Base-by-base conservation (phyloP, 176 grass and related monocot species). In the Hsuehochloa calcarea region DNA sequence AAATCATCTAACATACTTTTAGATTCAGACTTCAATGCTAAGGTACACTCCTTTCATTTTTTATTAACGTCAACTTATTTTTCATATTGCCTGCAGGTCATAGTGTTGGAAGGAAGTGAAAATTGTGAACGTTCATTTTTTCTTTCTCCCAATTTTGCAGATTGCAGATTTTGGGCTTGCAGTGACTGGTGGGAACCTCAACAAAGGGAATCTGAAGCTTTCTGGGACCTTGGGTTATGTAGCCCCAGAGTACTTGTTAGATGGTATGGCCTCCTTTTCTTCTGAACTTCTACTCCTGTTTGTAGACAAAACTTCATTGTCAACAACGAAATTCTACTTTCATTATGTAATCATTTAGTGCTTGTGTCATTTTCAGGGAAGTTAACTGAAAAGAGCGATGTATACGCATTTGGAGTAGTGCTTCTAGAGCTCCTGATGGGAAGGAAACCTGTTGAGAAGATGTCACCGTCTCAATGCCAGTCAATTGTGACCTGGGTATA, bases 1-100 rank as follows among this genome's bases (percentile, higher is more conserved):
- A 99, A 99, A 67, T 96, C 91, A n/a, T 99, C 96, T 76, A 99
- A 99, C 80, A 91, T 99, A 87, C 96, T 99, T 86, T 85, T 99
- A 73, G 93, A 96, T 85, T 92, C 90, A 77, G 88, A 96, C 47
- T 99, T 91, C 79, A 94, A 89, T 74, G 90, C 96, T 16, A 99
- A 96, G 96, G 96, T 99, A 72, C 38, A 54, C 35, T 62, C 34
- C 44, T 86, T 40, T 47, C 14, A 23, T 80, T 14, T 62, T 14
- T 67, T 87, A 25, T 74, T 69, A 10, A 65, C 58, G 58, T 66
- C 39, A 82, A 49, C 45, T 75, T 60, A 68, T 45, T 68, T 64
- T 56, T 87, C 80, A 79, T 59, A 16, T 23, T 83, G 29, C 43
- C 74, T 67, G n/a, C 58, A 61, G 47, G 8, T 67, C 17, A 61